Evolutionary conservation across 768 basidiomycete genomes (phyloP).

Genomic region (Peribolospora kevripleyi): DNA sequence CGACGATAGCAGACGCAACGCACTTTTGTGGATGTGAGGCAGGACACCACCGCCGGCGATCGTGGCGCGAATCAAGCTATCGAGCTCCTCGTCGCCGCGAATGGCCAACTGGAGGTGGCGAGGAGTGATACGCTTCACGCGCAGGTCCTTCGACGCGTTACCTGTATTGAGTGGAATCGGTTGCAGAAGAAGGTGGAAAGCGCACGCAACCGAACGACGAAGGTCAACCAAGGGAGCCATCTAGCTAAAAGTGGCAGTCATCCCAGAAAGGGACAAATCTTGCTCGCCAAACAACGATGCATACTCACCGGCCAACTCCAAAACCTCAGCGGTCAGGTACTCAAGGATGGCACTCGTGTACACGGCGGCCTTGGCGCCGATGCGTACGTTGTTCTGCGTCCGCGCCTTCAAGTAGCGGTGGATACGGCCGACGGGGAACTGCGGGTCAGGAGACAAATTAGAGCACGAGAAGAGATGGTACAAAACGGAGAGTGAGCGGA

Average conservation of each 20-base stretch:
- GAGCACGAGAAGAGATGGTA: neutral
- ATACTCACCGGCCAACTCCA: slow-evolving; percentile 70
- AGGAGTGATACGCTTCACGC: slow-evolving; percentile 88
- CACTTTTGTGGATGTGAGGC: slow-evolving; percentile 18
- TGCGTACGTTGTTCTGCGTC: slow-evolving; percentile 79
- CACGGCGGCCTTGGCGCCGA: slow-evolving; percentile 92
- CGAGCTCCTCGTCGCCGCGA: slow-evolving; percentile 92
- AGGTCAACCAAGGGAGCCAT: neutral
- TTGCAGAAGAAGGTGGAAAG: neutral
- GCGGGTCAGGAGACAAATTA: neutral
- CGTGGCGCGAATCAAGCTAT: slow-evolving; percentile 74
- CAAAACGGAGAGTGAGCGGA: neutral
- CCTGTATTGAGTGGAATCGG: slow-evolving; percentile 25
- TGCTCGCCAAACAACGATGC: slow-evolving; percentile 64
- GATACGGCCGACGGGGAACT: slow-evolving; percentile 96
- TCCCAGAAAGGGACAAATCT: slow-evolving; percentile 14
- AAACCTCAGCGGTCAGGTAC: slow-evolving; percentile 84
- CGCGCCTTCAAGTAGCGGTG: slow-evolving; percentile 81
- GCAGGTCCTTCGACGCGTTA: slow-evolving; percentile 90
- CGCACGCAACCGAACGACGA: no score
- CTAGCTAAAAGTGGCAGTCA: neutral
- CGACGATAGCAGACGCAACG: no score
- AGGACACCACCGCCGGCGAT: slow-evolving; percentile 38
- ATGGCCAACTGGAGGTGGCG: slow-evolving; percentile 89
- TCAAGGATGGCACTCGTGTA: slow-evolving; percentile 91